These are phyloP conservation scores for Eruca vesicaria DNA, from an alignment of 441 rosid genomes.

Conservation along the genomic window DNA sequence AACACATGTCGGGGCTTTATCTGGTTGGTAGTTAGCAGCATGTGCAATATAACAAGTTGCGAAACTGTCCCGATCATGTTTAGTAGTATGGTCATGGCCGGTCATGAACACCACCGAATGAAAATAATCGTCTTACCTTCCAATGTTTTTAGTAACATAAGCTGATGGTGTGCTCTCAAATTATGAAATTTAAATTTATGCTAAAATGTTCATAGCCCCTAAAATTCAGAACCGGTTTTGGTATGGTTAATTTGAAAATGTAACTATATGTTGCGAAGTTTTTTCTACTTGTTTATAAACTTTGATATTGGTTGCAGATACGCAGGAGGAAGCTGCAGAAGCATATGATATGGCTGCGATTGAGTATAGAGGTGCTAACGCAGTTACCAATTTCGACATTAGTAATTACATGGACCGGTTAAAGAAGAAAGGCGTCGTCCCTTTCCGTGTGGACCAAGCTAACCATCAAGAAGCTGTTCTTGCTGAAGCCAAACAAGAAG, in stretches of 20 bases:
- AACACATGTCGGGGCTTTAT: constrained; percentile 26
- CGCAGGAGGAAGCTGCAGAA: constrained; percentile 96
- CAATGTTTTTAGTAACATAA: too few species aligned
- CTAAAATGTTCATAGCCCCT: too few species aligned
- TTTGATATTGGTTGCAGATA: constrained; percentile 42
- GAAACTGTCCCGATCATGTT: neutral
- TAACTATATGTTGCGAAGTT: neutral
- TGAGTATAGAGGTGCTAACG: constrained; percentile 83
- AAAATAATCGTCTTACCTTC: too few species aligned
- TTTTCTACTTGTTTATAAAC: neutral
- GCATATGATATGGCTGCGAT: constrained; percentile 98
- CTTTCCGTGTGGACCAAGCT: constrained; percentile 29
- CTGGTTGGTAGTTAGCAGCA: neutral
- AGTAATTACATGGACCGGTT: constrained; percentile 64
- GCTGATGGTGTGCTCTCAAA: too few species aligned
- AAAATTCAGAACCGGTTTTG: too few species aligned
- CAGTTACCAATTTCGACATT: constrained; percentile 85
- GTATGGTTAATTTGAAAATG: neutral
- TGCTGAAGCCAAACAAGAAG: constrained; percentile 29
- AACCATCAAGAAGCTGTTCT: constrained; percentile 27
- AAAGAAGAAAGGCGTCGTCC: constrained; percentile 55
- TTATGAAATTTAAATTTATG: too few species aligned
- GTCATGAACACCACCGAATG: too few species aligned
- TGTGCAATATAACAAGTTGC: neutral
- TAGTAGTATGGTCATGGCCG: neutral